Evolutionary conservation across 805 yeast species (phyloP), one percentile per base, ranked within the genome.

Genomic region (Starmerella floricola): DNA sequence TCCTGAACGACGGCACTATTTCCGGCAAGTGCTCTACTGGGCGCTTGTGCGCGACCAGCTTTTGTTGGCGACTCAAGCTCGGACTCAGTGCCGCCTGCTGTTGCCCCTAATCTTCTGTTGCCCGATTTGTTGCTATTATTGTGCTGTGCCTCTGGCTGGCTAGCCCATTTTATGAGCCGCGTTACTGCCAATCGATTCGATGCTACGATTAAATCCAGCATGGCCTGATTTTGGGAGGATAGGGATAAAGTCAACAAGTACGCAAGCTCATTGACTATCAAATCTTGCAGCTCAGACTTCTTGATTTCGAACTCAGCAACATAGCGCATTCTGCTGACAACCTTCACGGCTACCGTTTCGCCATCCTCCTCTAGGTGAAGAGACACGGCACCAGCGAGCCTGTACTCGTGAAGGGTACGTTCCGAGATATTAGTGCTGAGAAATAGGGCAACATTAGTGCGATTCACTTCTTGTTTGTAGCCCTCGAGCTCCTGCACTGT

Each of bases 391-490:
- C 58, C 51, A 4, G 56, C 54, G 41, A 79, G 51, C 29, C 66
- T 33, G 2, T 59, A 42, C 31, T 54, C 28, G 48, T 67, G 63
- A 6, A 72, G 64, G 3, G 67, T 58, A 15, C 37, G 30, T 17
- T 40, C 46, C 2, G 19, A 29, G 13, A 50, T 36, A 4, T 31
- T 20, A 49, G 70, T 65, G 54, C 84, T 86, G 48, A 87, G 64
- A 47, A 81, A 74, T 15, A 87, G 56, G 0, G 77, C 74, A 46
- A 82, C 67, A 2, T 78, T 77, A 0, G 88, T 74, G 50, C 74
- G 59, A 21, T 59, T 58, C 10, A 43, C 37, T 47, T 63, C 67
- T 18, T 50, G 46, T 4, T 36, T 32, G 41, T 64, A 63, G 21
- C 60, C 62, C 20, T 55, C 52, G 10, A 57, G 31, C 36, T 63